Percentiles rank a stretch among this genome's conserved stretches.
These are phyloP conservation scores for Volutella citrinella DNA, from an alignment of 2,329 filamentous ascomycete species.

Conservation along the genomic window DNA sequence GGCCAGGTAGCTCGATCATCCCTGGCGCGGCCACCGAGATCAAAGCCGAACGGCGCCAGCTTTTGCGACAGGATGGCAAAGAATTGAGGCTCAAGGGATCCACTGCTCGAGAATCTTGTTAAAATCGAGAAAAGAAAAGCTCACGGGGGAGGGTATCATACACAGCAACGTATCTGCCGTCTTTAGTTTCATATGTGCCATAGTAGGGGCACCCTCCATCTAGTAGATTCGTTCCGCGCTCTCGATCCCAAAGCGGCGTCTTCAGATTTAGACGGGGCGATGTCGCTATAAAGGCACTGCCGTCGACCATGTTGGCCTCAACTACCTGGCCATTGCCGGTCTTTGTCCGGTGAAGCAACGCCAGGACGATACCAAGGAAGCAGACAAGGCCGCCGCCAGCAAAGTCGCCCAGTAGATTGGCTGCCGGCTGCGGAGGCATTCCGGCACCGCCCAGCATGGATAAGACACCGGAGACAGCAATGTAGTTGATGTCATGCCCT, in stretches of 20 bases:
- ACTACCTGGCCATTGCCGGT: slow-evolving; percentile 78
- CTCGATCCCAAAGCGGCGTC: slow-evolving; percentile 56
- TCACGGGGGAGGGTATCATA: no score
- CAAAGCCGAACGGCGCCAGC: no score
- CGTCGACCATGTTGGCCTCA: slow-evolving; percentile 95
- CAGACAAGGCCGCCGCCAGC: slow-evolving; percentile 80
- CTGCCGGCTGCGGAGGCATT: slow-evolving; percentile 72
- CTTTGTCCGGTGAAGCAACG: slow-evolving; percentile 60
- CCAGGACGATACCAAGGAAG: slow-evolving; percentile 76
- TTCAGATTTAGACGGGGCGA: slow-evolving; percentile 68
- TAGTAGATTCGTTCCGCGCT: slow-evolving; percentile 71
- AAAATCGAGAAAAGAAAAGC: no score
- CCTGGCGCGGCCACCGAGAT: no score
- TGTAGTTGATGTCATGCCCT: slow-evolving; percentile 93
- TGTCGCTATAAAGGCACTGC: slow-evolving; percentile 70
- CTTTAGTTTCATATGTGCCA: slow-evolving; percentile 78
- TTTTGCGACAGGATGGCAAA: slow-evolving; percentile 65
- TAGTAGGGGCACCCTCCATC: slow-evolving; percentile 87
- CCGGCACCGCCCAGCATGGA: slow-evolving; percentile 67
- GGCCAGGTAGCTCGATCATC: no score
- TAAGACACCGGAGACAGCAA: slow-evolving; percentile 79
- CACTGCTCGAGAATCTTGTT: no score
- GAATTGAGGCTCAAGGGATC: slow-evolving; percentile 82
- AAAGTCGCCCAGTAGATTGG: slow-evolving; percentile 83
- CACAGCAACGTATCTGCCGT: slow-evolving; percentile 78